Base-by-base conservation (phyloP, 1,284 basidiomycete species). In the Cryptococcus wingfieldii region DNA sequence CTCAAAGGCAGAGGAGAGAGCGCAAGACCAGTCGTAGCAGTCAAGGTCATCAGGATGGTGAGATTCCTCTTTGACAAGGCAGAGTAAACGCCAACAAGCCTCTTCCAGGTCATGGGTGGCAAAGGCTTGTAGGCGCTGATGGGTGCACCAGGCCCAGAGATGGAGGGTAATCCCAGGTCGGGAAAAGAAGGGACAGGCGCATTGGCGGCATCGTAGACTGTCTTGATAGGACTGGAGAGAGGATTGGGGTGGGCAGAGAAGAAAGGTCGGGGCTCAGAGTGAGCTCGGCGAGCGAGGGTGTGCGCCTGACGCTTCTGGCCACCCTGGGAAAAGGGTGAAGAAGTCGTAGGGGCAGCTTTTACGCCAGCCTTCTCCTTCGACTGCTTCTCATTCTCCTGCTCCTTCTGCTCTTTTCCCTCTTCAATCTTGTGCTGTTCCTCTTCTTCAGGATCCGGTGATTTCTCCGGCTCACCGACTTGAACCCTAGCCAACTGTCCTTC, bases 21-120 rank as follows among this genome's bases (percentile, higher is more conserved):
- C 0, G 96, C 95, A 51, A 98, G 91, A 39, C 92, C 88, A 2
- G 90, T 87, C 82, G 97, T 92, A 16, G 93, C 86, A 7, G 91
- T 92, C 39, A 99, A 82, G 5, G 91, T 89, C 61, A 95, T 86
- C 50, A 98, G 82, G n/a, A 86, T 82, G 8, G 90, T 91, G 27
- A 99, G 84, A 9, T 87, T 87, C 5, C 87, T 82, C 74, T 99
- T 99, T 27, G 91, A 85, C 1, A 99, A 83, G 67, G 91, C 85
- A 25, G 83, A 81, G 76, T 98, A 98, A 41, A 88, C 73, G 56
- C 81, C 82, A 45, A 87, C 65, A 5, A 89, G 79, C 23, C 82
- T 81, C 16, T 77, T 74, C 4, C 84, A 79, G 0, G 84, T 86
- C 25, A 85, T 73, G 3, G 80, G 63, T 0, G 77, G 73, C 8